These are phyloP conservation scores for Fusarium hostae DNA, from an alignment of 2,329 filamentous ascomycete genomes.

Conservation along the genomic window DNA sequence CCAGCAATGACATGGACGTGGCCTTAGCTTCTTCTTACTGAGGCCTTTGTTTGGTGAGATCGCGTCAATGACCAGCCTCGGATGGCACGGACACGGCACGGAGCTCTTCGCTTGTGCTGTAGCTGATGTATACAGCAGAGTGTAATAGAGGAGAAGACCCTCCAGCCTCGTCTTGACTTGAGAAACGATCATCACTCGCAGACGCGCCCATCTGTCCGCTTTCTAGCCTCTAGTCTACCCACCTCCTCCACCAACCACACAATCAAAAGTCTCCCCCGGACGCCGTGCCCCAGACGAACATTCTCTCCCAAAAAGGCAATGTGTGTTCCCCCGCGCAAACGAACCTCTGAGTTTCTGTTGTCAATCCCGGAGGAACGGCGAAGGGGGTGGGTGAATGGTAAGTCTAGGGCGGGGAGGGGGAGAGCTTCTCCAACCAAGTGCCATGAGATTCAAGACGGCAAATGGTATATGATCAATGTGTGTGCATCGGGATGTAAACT, in stretches of 20 bases:
- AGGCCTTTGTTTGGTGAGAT: slow-evolving; percentile 19
- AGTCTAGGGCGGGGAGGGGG: background rate
- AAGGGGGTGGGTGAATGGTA: slow-evolving; percentile 10
- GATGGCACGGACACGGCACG: slow-evolving; percentile 16
- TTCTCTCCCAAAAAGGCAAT: slow-evolving; percentile 33
- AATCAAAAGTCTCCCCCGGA: slow-evolving; percentile 26
- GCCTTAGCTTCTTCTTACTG: slow-evolving; percentile 10
- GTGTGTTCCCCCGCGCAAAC: slow-evolving; percentile 26
- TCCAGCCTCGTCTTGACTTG: background rate
- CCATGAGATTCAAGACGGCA: slow-evolving; percentile 13
- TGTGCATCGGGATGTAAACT: slow-evolving; percentile 15
- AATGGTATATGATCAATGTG: slow-evolving; percentile 8
- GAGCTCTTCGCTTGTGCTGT: slow-evolving; percentile 1
- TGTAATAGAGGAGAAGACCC: background rate
- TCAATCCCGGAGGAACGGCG: slow-evolving; percentile 39
- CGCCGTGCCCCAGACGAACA: slow-evolving; percentile 20
- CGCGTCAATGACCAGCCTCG: slow-evolving; percentile 22
- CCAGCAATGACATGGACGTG: slow-evolving; percentile 28
- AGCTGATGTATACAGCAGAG: background rate
- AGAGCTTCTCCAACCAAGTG: slow-evolving; percentile 8
- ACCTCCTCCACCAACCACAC: slow-evolving; percentile 37
- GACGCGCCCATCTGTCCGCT: slow-evolving; percentile 35
- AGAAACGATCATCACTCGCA: slow-evolving; percentile 15
- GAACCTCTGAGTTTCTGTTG: slow-evolving; percentile 16
- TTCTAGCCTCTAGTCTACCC: slow-evolving; percentile 30